Percentiles rank a stretch among this genome's conserved stretches.
Conservation (phyloP, 2,329 filamentous ascomycete genomes). For the Thielaviopsis euricoi region DNA sequence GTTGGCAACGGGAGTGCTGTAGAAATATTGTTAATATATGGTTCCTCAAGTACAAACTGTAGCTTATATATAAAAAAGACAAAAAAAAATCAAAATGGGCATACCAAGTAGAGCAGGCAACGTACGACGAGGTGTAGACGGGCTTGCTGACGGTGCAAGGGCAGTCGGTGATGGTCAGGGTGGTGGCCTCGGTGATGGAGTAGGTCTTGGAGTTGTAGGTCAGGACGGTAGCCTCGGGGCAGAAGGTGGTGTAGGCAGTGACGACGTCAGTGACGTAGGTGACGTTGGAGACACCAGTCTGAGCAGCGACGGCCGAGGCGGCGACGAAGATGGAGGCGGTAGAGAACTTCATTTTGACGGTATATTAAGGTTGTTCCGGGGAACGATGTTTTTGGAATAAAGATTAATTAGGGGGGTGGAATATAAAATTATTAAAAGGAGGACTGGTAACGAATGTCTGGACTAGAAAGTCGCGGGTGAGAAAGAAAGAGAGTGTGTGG, state of each 20-base stretch:
- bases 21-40: neutral
- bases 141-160: constrained; percentile 51
- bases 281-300: constrained; percentile 24
- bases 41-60: neutral
- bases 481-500: constrained; percentile 24
- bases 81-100: constrained; percentile 12
- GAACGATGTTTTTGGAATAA: constrained; percentile 20
- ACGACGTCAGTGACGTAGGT: constrained; percentile 50
- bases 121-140: constrained; percentile 33
- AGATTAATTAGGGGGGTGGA: constrained; percentile 26
- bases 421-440: constrained; percentile 10
- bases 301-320: constrained; percentile 28
- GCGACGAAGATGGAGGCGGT: constrained; percentile 33
- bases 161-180: constrained; percentile 56
- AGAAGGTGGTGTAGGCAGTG: constrained; percentile 53
- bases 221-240: constrained; percentile 49
- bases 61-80: neutral
- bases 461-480: constrained; percentile 9
- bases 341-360: constrained; percentile 51
- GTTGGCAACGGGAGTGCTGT: constrained; percentile 11
- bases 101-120: constrained; percentile 39
- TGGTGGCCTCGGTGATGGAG: constrained; percentile 51
- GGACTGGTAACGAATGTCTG: constrained; percentile 12
- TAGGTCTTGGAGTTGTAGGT: constrained; percentile 50
- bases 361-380: constrained; percentile 27